Conservation (phyloP, 192 early-diverging fungal species). For the Mortierella antarctica region DNA sequence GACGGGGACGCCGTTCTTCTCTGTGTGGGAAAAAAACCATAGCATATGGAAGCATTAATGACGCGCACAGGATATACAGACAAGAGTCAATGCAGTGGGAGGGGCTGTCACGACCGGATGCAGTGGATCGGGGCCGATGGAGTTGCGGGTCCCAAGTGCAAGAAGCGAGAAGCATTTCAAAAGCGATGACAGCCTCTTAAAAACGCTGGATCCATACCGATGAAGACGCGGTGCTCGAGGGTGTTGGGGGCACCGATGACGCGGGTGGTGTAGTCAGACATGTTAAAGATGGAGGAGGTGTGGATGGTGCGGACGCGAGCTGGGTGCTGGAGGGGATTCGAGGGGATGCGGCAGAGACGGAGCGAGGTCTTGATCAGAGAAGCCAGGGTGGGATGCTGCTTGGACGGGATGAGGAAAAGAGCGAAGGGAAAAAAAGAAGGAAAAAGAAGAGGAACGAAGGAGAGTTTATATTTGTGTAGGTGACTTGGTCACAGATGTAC, state of each 20-base stretch:
- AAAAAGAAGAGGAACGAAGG: neutral
- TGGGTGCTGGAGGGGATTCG: constrained; percentile 4
- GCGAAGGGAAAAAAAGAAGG: neutral
- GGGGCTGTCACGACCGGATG: too few species aligned
- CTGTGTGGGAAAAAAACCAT: constrained; percentile 40
- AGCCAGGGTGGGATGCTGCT: constrained; percentile 40
- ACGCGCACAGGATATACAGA: too few species aligned
- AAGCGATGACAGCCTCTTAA: neutral
- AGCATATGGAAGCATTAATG: too few species aligned
- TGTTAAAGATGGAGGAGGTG: constrained; percentile 40
- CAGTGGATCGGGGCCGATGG: neutral
- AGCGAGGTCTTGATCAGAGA: constrained; percentile 32
- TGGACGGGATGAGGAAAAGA: neutral
- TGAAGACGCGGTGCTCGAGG: constrained; percentile 89
- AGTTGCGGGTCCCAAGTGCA: neutral
- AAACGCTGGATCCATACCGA: constrained; percentile 63
- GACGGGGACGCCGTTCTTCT: constrained; percentile 84
- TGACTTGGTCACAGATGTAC: too few species aligned
- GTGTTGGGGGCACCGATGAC: constrained; percentile 88
- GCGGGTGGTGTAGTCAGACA: constrained; percentile 81
- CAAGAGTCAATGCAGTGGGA: too few species aligned
- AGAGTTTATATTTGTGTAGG: too few species aligned
- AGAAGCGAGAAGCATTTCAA: neutral
- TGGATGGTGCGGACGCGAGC: constrained; percentile 17
- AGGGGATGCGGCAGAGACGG: constrained; percentile 27